phyloP scores from a whole-genome alignment of 2,329 filamentous ascomycete genomes.

The Hortaea sp. region DNA sequence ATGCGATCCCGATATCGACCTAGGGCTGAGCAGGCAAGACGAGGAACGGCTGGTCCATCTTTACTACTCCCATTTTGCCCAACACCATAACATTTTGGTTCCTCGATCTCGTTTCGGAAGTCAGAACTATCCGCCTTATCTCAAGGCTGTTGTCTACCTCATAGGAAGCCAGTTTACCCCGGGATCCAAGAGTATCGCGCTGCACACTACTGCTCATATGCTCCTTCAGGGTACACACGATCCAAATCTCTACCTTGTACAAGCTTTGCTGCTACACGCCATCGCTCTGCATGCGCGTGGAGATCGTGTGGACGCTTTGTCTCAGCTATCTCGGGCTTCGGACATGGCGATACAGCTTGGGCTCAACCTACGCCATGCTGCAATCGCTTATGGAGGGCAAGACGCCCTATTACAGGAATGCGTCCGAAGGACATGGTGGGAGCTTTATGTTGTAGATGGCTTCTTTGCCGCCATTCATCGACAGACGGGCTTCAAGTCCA shows the following conservation, averaged over 20 bases:
- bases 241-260: slow-evolving; percentile 48
- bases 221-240: neutral
- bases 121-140: slow-evolving; percentile 34
- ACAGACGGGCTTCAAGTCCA: slow-evolving; percentile 59
- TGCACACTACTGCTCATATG: slow-evolving; percentile 26
- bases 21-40: slow-evolving; percentile 9
- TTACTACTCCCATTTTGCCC: slow-evolving; percentile 47
- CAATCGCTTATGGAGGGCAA: slow-evolving; percentile 51
- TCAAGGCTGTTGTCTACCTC: slow-evolving; percentile 47
- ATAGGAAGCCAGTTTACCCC: slow-evolving; percentile 46
- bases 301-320: slow-evolving; percentile 49
- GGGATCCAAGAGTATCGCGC: slow-evolving; percentile 34
- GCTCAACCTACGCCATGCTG: slow-evolving; percentile 61
- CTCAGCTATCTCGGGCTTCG: slow-evolving; percentile 58
- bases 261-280: slow-evolving; percentile 66
- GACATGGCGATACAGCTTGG: slow-evolving; percentile 65
- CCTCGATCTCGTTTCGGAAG: slow-evolving; percentile 34
- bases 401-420: slow-evolving; percentile 67
- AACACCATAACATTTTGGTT: slow-evolving; percentile 47
- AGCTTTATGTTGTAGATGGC: slow-evolving; percentile 67
- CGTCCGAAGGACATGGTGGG: slow-evolving; percentile 88
- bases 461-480: slow-evolving; percentile 74
- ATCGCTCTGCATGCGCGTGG: slow-evolving; percentile 71
- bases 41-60: slow-evolving; percentile 38
- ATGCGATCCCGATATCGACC: neutral